Percentiles rank a stretch among this genome's conserved stretches.
Evolutionary conservation across 1,284 basidiomycete species (phyloP).

Genomic region (Naganishia albida): DNA sequence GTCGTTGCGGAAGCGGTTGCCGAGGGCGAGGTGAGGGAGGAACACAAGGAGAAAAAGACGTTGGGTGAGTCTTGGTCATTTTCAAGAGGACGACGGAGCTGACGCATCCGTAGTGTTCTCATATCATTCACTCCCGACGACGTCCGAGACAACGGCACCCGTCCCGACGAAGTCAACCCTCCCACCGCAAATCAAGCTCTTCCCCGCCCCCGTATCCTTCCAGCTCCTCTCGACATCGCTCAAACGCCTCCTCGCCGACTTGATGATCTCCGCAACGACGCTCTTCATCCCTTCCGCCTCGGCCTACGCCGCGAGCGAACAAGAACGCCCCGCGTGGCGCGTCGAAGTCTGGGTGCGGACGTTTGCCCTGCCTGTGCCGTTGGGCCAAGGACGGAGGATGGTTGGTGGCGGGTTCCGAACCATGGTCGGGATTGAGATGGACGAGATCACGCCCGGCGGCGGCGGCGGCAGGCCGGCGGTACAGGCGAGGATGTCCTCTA

Average conservation of each 20-base stretch:
- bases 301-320: slow-evolving; percentile 1
- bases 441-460: slow-evolving; percentile 6
- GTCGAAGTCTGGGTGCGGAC: slow-evolving; percentile 19
- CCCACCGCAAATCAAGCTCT: slow-evolving; percentile 13
- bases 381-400: neutral
- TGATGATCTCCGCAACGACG: slow-evolving; percentile 12
- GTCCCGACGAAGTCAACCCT: slow-evolving; percentile 6
- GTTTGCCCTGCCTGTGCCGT: slow-evolving; percentile 7
- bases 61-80: neutral
- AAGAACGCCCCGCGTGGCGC: slow-evolving; percentile 8
- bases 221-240: slow-evolving; percentile 13
- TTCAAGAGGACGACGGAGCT: neutral
- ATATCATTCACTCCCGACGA: slow-evolving; percentile 8
- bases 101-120: slow-evolving; percentile 2
- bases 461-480: neutral
- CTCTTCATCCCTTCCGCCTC: slow-evolving; percentile 1
- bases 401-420: slow-evolving; percentile 22
- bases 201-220: slow-evolving; percentile 10
- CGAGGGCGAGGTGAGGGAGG: neutral
- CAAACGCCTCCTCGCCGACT: slow-evolving; percentile 21
- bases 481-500: neutral
- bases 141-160: neutral
- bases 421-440: slow-evolving; percentile 21
- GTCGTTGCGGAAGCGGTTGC: neutral
- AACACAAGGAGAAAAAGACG: neutral